Percentiles rank a stretch among this genome's conserved stretches.
phyloP scores from a whole-genome alignment of 2,329 filamentous ascomycete genomes.

The Nigrospora sphaerica region DNA sequence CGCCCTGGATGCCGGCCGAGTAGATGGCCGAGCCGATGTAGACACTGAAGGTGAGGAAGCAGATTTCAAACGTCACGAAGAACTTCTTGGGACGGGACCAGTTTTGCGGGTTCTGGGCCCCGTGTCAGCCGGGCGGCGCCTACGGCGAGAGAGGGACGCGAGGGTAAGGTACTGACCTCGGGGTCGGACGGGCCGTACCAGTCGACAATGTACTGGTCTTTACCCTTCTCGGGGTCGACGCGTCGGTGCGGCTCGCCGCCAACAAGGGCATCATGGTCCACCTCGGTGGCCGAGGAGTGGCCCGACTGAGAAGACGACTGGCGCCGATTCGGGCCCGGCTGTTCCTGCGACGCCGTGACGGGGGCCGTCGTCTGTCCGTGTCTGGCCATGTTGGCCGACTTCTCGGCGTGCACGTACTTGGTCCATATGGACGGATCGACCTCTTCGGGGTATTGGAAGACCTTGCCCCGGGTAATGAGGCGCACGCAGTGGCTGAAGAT shows the following conservation, averaged over 20 bases:
- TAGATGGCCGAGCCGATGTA: conserved; percentile 20
- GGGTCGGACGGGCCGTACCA: conserved; percentile 43
- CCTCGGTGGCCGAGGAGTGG: conserved; percentile 3
- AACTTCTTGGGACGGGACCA: conserved; percentile 30
- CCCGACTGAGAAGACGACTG: not conserved
- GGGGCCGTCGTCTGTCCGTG: conserved; percentile 25
- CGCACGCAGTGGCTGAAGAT: conserved; percentile 30
- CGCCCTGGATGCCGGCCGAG: conserved; percentile 9
- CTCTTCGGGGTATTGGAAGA: conserved; percentile 38
- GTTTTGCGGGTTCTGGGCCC: conserved; percentile 23
- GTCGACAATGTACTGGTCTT: conserved; percentile 38
- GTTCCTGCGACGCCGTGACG: not conserved
- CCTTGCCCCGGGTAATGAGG: conserved; percentile 26
- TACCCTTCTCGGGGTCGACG: conserved; percentile 44
- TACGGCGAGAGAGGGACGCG: not conserved
- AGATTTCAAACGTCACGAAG: conserved; percentile 19
- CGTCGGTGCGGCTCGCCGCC: conserved; percentile 9
- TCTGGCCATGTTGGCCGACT: conserved; percentile 38
- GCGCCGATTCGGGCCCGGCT: not conserved
- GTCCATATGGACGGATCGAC: conserved; percentile 38
- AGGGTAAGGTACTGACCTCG: conserved; percentile 18
- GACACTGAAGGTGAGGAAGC: conserved; percentile 15
- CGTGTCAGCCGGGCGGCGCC: not conserved
- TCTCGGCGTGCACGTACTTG: conserved; percentile 39
- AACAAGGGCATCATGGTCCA: conserved; percentile 6